These are phyloP conservation scores for Alisma plantagoaquatica DNA, from an alignment of 106 monocot species.

Conservation along the genomic window DNA sequence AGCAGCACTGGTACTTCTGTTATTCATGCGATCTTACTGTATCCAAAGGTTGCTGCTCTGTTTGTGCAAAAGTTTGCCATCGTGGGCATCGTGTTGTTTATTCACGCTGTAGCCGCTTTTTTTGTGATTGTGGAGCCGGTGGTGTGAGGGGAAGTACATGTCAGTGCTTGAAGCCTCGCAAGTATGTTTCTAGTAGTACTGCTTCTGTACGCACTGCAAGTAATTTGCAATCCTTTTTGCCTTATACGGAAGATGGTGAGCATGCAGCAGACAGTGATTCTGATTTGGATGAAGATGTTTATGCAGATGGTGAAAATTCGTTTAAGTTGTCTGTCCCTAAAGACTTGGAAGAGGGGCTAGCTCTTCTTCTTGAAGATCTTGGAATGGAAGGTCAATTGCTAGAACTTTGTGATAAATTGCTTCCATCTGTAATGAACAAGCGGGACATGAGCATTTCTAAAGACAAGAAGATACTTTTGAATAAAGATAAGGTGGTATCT, in stretches of 20 bases:
- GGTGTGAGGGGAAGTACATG: conserved; percentile 92
- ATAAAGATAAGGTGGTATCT: conserved; percentile 45
- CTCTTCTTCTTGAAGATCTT: conserved; percentile 45
- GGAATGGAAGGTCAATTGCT: conserved; percentile 52
- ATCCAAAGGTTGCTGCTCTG: conserved; percentile 93
- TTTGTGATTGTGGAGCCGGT: conserved; percentile 99
- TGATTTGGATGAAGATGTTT: conserved; percentile 81
- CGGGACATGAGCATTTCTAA: conserved; percentile 56
- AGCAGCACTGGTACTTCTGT: conserved; percentile 99
- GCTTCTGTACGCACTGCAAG: conserved; percentile 17
- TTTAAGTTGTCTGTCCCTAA: conserved; percentile 55
- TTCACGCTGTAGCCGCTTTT: conserved; percentile 96
- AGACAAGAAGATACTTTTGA: conserved; percentile 65
- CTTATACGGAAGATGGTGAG: conserved; percentile 58
- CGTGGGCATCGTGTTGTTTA: conserved; percentile 96
- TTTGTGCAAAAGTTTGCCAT: conserved; percentile 97
- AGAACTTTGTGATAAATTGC: conserved; percentile 61
- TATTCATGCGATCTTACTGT: conserved; percentile 97
- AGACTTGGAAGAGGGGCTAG: conserved; percentile 48
- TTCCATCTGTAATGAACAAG: conserved; percentile 33
- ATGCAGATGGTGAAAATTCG: conserved; percentile 39
- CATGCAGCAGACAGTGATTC: conserved; percentile 65
- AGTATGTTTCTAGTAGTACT: conserved; percentile 35
- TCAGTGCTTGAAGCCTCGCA: conserved; percentile 90
- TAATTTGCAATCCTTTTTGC: conserved; percentile 50